phyloP scores from a whole-genome alignment of 768 basidiomycete species.

The Collybia sordida region DNA sequence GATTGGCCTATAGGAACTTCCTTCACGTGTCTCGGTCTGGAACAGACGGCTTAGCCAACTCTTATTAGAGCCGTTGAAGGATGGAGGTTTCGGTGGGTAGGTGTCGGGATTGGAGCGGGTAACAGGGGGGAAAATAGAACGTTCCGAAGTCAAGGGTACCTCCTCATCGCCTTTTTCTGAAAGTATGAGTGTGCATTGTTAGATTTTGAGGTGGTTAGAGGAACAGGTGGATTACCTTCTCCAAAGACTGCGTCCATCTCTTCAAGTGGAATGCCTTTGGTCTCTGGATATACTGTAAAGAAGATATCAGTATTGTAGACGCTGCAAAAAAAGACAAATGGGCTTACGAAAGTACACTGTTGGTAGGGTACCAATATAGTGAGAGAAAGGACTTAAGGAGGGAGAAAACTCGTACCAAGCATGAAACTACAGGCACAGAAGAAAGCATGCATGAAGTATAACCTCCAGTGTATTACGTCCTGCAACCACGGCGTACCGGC shows the following conservation, averaged over 20 bases:
- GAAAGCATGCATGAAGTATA: constrained; percentile 97
- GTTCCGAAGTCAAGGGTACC: constrained; percentile 2
- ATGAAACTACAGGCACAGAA: constrained; percentile 87
- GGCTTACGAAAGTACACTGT: constrained; percentile 76
- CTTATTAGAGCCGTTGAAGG: not conserved
- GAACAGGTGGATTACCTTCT: constrained; percentile 55
- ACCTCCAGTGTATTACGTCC: constrained; percentile 85
- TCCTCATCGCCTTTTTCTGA: not conserved
- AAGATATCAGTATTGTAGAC: constrained; percentile 7
- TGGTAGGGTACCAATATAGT: not conserved
- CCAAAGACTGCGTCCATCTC: constrained; percentile 91
- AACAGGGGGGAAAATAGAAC: constrained; percentile 4
- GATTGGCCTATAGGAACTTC: constrained; percentile 10
- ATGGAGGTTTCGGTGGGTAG: constrained; percentile 12
- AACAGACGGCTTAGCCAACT: constrained; percentile 13
- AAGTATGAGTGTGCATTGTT: not conserved
- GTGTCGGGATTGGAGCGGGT: not conserved
- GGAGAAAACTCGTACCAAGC: constrained; percentile 43
- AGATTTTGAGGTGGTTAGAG: not conserved
- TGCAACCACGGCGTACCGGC: constrained; percentile 85
- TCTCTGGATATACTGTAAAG: constrained; percentile 76
- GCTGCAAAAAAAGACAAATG: not conserved
- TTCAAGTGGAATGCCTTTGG: constrained; percentile 83
- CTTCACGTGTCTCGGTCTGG: not conserved
- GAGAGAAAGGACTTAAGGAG: not conserved